Conservation (phyloP, 352 stramenopile species). For the Pythium monospermum region DNA sequence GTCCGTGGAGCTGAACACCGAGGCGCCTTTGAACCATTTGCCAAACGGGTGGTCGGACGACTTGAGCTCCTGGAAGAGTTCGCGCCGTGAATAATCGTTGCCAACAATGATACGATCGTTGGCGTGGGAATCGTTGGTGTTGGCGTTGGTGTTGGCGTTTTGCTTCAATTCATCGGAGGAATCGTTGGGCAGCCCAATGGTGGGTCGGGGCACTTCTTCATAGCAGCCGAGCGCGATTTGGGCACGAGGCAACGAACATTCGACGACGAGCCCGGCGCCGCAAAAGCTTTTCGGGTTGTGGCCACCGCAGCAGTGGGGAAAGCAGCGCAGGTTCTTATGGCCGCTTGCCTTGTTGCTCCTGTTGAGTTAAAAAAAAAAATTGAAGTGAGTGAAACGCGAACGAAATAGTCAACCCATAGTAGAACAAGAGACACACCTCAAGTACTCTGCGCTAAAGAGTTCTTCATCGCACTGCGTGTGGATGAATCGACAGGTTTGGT, state of each 20-base stretch:
- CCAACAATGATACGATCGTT: slow-evolving; percentile 26
- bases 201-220: slow-evolving; percentile 36
- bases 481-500: slow-evolving; percentile 29
- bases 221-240: slow-evolving; percentile 67
- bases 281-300: slow-evolving; percentile 87
- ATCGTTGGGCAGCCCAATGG: background rate
- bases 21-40: slow-evolving; percentile 57
- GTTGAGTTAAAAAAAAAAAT: slow-evolving; percentile 5
- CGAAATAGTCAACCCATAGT: background rate
- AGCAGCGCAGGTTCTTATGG: slow-evolving; percentile 81
- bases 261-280: slow-evolving; percentile 68
- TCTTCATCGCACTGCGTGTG: slow-evolving; percentile 73
- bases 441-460: slow-evolving; percentile 70
- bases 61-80: slow-evolving; percentile 73
- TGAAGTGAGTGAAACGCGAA: slow-evolving; percentile 1
- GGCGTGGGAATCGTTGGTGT: background rate
- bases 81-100: slow-evolving; percentile 45
- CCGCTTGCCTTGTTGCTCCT: slow-evolving; percentile 85
- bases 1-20: slow-evolving; percentile 25
- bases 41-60: slow-evolving; percentile 72
- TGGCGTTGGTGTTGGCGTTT: background rate
- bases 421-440: slow-evolving; percentile 31
- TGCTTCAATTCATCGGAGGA: background rate
- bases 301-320: slow-evolving; percentile 77
- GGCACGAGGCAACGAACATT: slow-evolving; percentile 49